These are phyloP conservation scores for Heterobasidion parviporum DNA, from an alignment of 1,284 basidiomycete genomes.

Conservation along the genomic window DNA sequence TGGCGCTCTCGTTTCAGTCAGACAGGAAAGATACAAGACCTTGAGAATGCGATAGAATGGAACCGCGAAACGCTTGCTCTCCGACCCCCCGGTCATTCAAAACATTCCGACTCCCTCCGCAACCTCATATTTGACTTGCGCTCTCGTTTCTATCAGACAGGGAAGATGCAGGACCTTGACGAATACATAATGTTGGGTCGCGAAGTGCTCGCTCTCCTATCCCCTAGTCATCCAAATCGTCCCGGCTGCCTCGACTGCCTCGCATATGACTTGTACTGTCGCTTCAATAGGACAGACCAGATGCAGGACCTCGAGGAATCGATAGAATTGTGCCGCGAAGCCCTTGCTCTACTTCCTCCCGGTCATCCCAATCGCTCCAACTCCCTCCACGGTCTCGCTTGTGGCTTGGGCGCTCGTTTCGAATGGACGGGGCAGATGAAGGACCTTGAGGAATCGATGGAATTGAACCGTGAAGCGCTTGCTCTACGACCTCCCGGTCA, in stretches of 20 bases:
- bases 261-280: too few relatives aligned
- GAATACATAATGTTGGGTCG: too few relatives aligned
- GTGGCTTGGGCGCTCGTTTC: conserved; percentile 7
- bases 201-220: too few relatives aligned
- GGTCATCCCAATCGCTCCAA: neutral
- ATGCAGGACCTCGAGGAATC: neutral
- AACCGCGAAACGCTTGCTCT: neutral
- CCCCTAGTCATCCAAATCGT: too few relatives aligned
- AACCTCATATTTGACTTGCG: neutral
- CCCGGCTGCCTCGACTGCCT: too few relatives aligned
- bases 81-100: neutral
- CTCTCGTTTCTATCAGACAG: too few relatives aligned
- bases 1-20: neutral
- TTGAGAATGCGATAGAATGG: neutral
- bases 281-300: neutral
- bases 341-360: neutral
- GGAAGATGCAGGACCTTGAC: too few relatives aligned
- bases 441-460: conserved; percentile 24
- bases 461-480: conserved; percentile 15
- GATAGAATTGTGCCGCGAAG: neutral
- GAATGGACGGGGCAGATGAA: conserved; percentile 12
- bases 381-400: neutral
- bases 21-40: neutral
- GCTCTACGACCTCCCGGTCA: conserved; percentile 15
- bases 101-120: neutral